These are phyloP conservation scores for Apophysomyces variabilis DNA, from an alignment of 371 early-diverging fungal genomes.

Conservation along the genomic window DNA sequence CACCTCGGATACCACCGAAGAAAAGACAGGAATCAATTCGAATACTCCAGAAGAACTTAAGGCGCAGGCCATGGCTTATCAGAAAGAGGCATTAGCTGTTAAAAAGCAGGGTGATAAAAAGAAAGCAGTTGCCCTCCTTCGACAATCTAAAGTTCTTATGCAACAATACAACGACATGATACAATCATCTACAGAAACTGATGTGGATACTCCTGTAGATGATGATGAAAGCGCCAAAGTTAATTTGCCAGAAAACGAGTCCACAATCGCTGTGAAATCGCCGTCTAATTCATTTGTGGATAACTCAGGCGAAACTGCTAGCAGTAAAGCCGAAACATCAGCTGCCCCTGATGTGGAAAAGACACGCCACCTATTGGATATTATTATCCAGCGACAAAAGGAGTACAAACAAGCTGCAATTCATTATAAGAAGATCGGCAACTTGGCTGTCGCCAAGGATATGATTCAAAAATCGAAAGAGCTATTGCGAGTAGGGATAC, in stretches of 20 bases:
- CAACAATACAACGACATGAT: conserved; percentile 28
- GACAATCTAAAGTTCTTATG: conserved; percentile 40
- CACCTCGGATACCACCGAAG: neutral
- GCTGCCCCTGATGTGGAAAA: neutral
- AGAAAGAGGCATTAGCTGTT: conserved; percentile 43
- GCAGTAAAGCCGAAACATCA: neutral
- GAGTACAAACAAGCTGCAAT: conserved; percentile 71
- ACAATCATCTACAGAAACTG: neutral
- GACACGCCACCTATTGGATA: conserved; percentile 23
- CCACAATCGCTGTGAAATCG: neutral
- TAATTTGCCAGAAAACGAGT: neutral
- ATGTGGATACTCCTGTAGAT: neutral
- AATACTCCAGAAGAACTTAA: conserved; percentile 27
- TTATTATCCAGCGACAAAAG: conserved; percentile 48
- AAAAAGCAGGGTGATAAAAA: conserved; percentile 51
- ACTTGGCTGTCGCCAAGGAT: conserved; percentile 57
- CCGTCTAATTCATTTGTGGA: neutral
- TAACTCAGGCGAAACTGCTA: neutral
- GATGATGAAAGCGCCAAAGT: neutral
- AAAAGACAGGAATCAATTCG: neutral
- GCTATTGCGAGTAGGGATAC: conserved; percentile 36
- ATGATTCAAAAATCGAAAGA: conserved; percentile 58
- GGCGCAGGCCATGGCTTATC: conserved; percentile 35
- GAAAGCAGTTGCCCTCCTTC: conserved; percentile 38
- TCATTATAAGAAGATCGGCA: conserved; percentile 56